Evolutionary conservation across 2,329 filamentous ascomycete genomes (phyloP), one percentile per base, ranked within the genome.

Genomic region (Xenoacremonium recifei): DNA sequence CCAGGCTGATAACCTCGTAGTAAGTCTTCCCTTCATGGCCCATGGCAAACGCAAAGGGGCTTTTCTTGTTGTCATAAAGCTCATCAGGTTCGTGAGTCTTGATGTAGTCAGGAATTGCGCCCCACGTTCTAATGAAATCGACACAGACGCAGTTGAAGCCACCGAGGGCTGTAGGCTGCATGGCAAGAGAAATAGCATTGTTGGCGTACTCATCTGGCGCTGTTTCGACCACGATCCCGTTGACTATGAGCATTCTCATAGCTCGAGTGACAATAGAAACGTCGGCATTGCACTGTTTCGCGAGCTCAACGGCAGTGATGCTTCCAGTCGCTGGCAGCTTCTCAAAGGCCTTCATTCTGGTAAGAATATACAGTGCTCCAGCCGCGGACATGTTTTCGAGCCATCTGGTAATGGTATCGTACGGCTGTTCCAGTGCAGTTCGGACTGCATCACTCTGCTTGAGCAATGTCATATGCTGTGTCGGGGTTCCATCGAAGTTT

Each of bases 21-120:
- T 61, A 64, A 1, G 57, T 64, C 53, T 54, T 51, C 44, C 61
- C 62, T 37, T 59, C 57, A 31, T 56, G 50, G 17, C 60, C 62
- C 1, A 49, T 48, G 1, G 52, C 49, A 18, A 57, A 58, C 27
- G 57, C 53, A 37, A 61, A 58, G 3, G 60, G 60, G 19, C 51
- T 58, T 47, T 63, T 62, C 13, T 43, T 52, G 18, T 53, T 38
- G 37, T 64, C 56, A 30, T 50, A 57, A 11, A 60, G 13, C 7
- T 61, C 61, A 25, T 51, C 40, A 2, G 61, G 57, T 20, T 34
- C 15, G 45, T 63, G 58, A 6, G 53, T 44, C 40, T 50, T 50
- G 39, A 55, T 48, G 38, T 61, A 63, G 21, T 61, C 51, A 7
- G 55, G 54, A 4, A 59, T 40, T n/a, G 35, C 19, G 19, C 44